A percentile compares a stretch with the other conserved stretches of the same genome.
Evolutionary conservation across 2,329 filamentous ascomycete species (phyloP).

Genomic region (Neonectria ditissima): DNA sequence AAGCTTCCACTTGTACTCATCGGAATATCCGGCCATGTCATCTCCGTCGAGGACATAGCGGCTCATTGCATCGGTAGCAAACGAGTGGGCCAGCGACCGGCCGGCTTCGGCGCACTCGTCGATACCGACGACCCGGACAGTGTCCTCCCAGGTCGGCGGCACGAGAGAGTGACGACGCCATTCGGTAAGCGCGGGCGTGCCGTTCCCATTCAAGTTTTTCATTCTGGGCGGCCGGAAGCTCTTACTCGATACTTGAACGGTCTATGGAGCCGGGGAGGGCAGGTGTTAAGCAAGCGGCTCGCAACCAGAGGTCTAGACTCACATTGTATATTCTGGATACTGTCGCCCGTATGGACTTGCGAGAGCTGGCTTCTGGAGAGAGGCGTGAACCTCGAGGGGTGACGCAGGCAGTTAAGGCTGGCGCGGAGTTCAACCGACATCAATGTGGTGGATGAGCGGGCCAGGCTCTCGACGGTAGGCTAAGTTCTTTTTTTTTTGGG

Average conservation of each 20-base stretch:
- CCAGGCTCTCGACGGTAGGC: constrained; percentile 42
- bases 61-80: constrained; percentile 79
- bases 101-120: constrained; percentile 79
- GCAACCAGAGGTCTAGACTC: constrained; percentile 39
- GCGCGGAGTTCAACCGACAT: constrained; percentile 70
- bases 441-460: constrained; percentile 59
- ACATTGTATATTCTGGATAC: constrained; percentile 66
- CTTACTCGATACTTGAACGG: constrained; percentile 39
- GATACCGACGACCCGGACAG: constrained; percentile 72
- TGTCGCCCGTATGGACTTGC: constrained; percentile 67
- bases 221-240: constrained; percentile 52
- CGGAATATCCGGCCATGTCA: constrained; percentile 71
- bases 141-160: constrained; percentile 64
- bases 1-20: constrained; percentile 79
- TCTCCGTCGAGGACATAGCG: constrained; percentile 80
- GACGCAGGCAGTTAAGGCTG: constrained; percentile 67
- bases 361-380: constrained; percentile 67
- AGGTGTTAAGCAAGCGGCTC: constrained; percentile 41
- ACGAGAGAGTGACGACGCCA: constrained; percentile 59
- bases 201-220: constrained; percentile 53
- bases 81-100: constrained; percentile 79
- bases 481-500: constrained; percentile 5
- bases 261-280: constrained; percentile 32
- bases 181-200: constrained; percentile 46
- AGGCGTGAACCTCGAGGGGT: constrained; percentile 69